Evolutionary conservation across 2,329 filamentous ascomycete genomes (phyloP), one percentile per base, ranked within the genome.

Genomic region (Aspergillus sergii): DNA sequence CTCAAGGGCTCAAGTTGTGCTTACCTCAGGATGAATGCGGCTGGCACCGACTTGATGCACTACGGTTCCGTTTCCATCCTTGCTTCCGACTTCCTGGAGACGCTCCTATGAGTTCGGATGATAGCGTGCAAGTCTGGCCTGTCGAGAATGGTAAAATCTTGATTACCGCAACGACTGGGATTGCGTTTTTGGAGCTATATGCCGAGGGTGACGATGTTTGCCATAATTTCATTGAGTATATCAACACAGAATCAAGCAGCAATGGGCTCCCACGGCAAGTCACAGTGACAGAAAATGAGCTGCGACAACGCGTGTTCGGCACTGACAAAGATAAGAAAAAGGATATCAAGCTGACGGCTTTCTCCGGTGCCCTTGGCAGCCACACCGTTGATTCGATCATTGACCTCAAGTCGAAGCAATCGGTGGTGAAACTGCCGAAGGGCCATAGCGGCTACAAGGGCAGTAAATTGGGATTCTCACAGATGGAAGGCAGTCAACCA

Each of bases 11-110:
- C 64, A 90, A 91, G 4, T 79, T 92, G 8, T 91, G 93, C 48
- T 77, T 90, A 50, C 88, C 87, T 36, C 86, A 89, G 54, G 93
- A 97, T 69, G 95, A 98, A 79, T 97, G 94, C 76, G 85, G 84
- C 30, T 98, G 94, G 94, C 94, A 97, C 78, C 87, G 94, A 62
- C 85, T 98, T 8, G 95, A 98, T 77, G 89, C 89, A 59, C 83
- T 99, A 58, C 91, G 93, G 45, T 97, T 97, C 81, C 89, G 93
- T 67, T 91, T 89, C 69, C 95, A 99, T 73, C 93, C 94, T 4
- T 93, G 92, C 75, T 98, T 99, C 82, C 86, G 89, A 60, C 85
- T 96, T 58, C 92, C 94, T 0, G 90, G 88, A 61, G 95, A 98
- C 71, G 79, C 86, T 6, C 80, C 85, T 19, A 75, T 86, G 45